phyloP scores from a whole-genome alignment of 495 filamentous ascomycete genomes.

The Hypomontagnella monticulosa region DNA sequence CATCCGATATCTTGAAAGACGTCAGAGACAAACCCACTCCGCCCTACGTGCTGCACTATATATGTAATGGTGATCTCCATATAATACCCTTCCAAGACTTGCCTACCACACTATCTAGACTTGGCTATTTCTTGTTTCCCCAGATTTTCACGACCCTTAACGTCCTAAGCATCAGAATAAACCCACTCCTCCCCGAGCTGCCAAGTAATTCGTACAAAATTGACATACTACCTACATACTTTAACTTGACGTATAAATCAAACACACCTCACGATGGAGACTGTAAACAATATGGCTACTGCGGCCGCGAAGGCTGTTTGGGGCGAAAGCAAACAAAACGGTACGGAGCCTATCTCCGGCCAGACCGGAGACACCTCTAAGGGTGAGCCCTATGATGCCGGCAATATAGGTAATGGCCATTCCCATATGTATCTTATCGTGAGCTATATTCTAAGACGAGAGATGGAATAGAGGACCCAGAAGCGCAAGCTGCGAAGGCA shows the following conservation, averaged over 20 bases:
- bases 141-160: slow-evolving; percentile 24
- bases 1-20: slow-evolving; percentile 35
- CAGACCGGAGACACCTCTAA: slow-evolving; percentile 60
- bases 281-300: slow-evolving; percentile 58
- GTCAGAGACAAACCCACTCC: slow-evolving; percentile 26
- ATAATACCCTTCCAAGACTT: slow-evolving; percentile 29
- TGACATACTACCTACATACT: background rate
- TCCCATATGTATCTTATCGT: background rate
- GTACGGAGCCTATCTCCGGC: slow-evolving; percentile 64
- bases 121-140: slow-evolving; percentile 26
- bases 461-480: slow-evolving; percentile 20
- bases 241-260: background rate
- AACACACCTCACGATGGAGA: slow-evolving; percentile 57
- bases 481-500: slow-evolving; percentile 21
- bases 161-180: slow-evolving; percentile 14
- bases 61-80: slow-evolving; percentile 29
- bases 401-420: slow-evolving; percentile 57
- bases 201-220: slow-evolving; percentile 14
- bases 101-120: background rate
- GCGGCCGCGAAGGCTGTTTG: slow-evolving; percentile 61
- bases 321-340: slow-evolving; percentile 51
- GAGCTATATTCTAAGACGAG: slow-evolving; percentile 14
- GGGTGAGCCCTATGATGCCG: slow-evolving; percentile 68
- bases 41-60: slow-evolving; percentile 4
- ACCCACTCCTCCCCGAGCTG: background rate